Base-by-base conservation (phyloP, 352 stramenopile species). In the Pseudoperonospora humuli region DNA sequence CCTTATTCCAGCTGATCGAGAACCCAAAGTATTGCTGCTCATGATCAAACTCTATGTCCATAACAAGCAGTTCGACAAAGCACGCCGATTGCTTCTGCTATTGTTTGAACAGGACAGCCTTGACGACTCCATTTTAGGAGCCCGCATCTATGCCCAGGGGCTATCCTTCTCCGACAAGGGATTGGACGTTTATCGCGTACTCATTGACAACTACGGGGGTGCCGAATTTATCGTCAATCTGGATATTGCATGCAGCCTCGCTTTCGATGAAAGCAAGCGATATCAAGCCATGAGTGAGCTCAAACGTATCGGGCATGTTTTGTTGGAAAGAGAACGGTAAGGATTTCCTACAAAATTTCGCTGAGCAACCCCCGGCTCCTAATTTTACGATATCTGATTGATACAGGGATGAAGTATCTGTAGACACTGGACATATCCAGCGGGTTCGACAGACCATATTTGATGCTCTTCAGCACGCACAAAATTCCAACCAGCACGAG, bases 11-110 rank as follows among this genome's bases (percentile, higher is more conserved):
- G 28, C 42, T 6, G 53, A 59, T 7, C 26, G 45, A 27, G 60
- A 80, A 4, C 29, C 62, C 1, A 50, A 67, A 20, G 37, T 73
- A 2, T 29, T 85, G 20, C 33, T 84, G 2, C 29, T 54, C 9
- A 86, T 89, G 72, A 35, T 67, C n/a, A 76, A 70, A 27, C 57
- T 87, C 5, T 83, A 81, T 23, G 45, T 84, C 4, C 35, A 65
- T 3, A 61, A 59, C 9, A 50, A 72, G 11, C 29, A 67, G 9
- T 64, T 66, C 26, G 68, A 84, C 7, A 86, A 83, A 57, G 77
- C 75, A 15, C 39, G 45, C 4, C 34, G 35, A 3, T 43, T 64
- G 28, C 53, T 86, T 24, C 43, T 58, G 15, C n/a, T 67, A 11
- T 29, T 89, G 31, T 84, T 82, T 52, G 58, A 77, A 35, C 67